phyloP scores from a whole-genome alignment of 345 rosid genomes.

The Eutrema yunnanense region DNA sequence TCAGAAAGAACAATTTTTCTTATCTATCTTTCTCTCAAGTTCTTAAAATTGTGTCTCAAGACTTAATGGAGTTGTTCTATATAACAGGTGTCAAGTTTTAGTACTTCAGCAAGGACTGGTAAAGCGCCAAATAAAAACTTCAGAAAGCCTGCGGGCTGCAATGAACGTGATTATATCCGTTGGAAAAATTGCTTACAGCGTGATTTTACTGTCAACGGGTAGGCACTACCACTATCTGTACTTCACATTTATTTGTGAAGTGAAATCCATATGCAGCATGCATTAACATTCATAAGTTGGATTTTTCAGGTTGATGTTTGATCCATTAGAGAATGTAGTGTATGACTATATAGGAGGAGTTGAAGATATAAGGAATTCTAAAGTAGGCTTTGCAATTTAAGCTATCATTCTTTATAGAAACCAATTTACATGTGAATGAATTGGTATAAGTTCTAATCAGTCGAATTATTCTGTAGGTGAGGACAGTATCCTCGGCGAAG shows the following conservation, averaged over 20 bases:
- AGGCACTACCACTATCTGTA: neutral
- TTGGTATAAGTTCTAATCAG: conserved; percentile 8
- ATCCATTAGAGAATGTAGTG: conserved; percentile 53
- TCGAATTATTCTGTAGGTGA: conserved; percentile 33
- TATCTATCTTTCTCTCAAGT: neutral
- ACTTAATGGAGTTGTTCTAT: neutral
- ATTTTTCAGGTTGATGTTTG: conserved; percentile 54
- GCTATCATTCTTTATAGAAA: conserved; percentile 10
- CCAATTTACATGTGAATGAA: conserved; percentile 1
- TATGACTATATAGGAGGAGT: conserved; percentile 73
- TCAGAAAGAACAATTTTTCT: neutral
- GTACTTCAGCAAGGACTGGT: conserved; percentile 37
- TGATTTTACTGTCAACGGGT: conserved; percentile 77
- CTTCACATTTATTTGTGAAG: neutral
- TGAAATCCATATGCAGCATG: neutral
- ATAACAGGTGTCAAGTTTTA: conserved; percentile 61
- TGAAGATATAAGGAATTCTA: conserved; percentile 55
- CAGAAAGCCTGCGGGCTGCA: conserved; percentile 39
- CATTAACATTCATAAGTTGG: neutral
- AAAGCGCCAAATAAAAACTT: conserved; percentile 16
- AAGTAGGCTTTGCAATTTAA: conserved; percentile 45
- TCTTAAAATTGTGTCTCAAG: neutral
- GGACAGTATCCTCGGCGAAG: conserved; percentile 39
- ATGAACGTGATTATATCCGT: conserved; percentile 43
- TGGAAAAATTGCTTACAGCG: conserved; percentile 57